These are phyloP conservation scores for Phaffomyces opuntiae DNA, from an alignment of 805 yeast species.

Conservation along the genomic window DNA sequence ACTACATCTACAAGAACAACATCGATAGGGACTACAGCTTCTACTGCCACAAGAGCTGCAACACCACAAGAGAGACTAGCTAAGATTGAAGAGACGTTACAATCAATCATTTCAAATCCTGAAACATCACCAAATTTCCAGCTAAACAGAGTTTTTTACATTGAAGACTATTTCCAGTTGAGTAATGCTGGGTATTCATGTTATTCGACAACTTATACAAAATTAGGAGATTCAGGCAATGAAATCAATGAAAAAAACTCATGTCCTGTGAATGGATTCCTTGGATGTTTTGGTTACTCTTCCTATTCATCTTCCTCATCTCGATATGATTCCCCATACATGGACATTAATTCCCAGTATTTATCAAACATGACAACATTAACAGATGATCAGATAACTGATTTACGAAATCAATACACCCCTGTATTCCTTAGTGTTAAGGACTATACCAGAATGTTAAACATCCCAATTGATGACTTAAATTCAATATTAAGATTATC, in stretches of 20 bases:
- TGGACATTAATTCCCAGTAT: not conserved
- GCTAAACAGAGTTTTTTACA: constrained; percentile 1
- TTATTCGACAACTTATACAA: not conserved
- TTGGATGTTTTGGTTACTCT: constrained; percentile 1
- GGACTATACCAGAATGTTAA: no score
- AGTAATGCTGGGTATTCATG: constrained; percentile 1
- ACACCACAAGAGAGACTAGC: not conserved
- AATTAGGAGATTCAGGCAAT: no score
- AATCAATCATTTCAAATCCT: not conserved
- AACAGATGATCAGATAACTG: not conserved
- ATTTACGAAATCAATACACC: no score
- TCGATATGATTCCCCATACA: no score
- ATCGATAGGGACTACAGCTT: not conserved
- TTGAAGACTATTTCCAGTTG: not conserved
- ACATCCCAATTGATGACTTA: no score
- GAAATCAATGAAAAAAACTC: not conserved
- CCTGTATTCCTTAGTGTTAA: no score
- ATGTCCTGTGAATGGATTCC: constrained; percentile 1
- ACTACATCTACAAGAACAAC: not conserved
- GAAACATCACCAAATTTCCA: not conserved
- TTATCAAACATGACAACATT: not conserved
- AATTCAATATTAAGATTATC: no score
- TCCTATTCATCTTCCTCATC: not conserved
- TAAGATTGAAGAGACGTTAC: not conserved
- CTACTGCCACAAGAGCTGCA: not conserved